Evolutionary conservation across 495 filamentous ascomycete genomes (phyloP), one percentile per base, ranked within the genome.

Genomic region (Letharia lupina): DNA sequence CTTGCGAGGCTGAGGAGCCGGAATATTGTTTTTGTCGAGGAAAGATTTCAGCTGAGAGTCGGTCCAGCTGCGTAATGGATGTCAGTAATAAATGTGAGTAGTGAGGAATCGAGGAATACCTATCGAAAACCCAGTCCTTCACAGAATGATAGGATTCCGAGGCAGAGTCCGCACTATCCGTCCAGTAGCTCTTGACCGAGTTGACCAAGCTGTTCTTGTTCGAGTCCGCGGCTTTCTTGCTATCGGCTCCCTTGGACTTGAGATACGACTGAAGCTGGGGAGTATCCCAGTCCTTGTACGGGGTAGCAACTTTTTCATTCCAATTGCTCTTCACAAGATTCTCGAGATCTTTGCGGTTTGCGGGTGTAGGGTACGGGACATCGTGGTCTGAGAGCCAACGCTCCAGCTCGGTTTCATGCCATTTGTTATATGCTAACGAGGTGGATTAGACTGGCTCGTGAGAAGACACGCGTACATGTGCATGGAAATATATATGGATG

Each of bases 391-490:
- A 90, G 65, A 98, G 88, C 94, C 94, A 98, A 71, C 94, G 84
- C 80, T 98, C 93, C 15, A 98, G 84, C 81, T 98, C 94, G 10
- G 91, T 96, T 79, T 97, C 87, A 74, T 98, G 93, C 94, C 94
- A 98, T 75, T 93, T 97, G 80, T 97, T 96, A 83, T 98, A 98
- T 9, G 87, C 94, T 96, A 72, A 35, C 68, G 52, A 37, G 59
- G 13, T 39, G 48, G 31, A 63, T 73, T 47, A 73, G 71, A 56
- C 41, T 54, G 61, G 61, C 47, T 70, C 42, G n/a, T 31, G 67
- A 16, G 4, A 50, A 13, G 45, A 54, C 5, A 63, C 35, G 41
- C 54, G 31, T 68, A 2, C 23, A 52, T 40, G 44, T 0, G 16
- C 5, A 33, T n/a, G 16, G 13, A 28, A 31, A 50, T 47, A n/a